Base-by-base conservation (phyloP, 805 yeast genomes). In the Jamesozyma lodderae region DNA sequence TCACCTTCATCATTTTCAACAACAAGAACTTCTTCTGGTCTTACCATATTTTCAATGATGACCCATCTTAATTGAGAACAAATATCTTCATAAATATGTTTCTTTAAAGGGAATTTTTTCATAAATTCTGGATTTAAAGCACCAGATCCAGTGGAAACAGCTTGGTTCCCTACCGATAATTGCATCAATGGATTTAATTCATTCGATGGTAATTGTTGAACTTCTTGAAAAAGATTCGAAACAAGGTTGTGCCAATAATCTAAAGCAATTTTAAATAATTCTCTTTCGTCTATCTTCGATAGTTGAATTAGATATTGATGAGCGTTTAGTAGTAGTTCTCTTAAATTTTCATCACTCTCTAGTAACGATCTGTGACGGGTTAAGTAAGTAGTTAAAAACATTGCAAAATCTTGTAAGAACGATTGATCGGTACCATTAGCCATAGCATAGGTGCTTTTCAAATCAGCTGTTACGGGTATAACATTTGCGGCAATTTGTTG, bases 1-100 rank as follows among this genome's bases (percentile, higher is more conserved):
- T 92, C 98, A 51, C 98, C 98, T 66, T 92, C 99, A 63, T 92
- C 99, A 59, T 90, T 90, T 63, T 92, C 97, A 36, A 88, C 96
- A 66, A 92, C 77, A 41, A 92, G 71, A 39, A 92, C 98, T 66
- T 92, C 99, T 63, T 92, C 98, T 3, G 99, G 99, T 60, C 95
- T 79, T 1, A 85, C 98, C 98, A 92, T 92, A 53, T 83, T 83
- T 63, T 88, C 97, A 53, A 92, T 92, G 57, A 92, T 81, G n/a
- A 94, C 95, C 43, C 81, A 68, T 63, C 99, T 77, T 53, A 92
- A 70, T 55, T 79, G 79, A 4, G 96, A 79, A 49, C 92, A 72
- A 31, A 92, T 69, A 19, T 74, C 73, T n/a, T 77, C 68, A 57
- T 92, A 92, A 37, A 74, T 75, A 63, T 90, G 94, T 58, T 81